Percentiles rank a stretch among this genome's conserved stretches.
Evolutionary conservation across 2,329 filamentous ascomycete species (phyloP).

Genomic region (Lachnellula hyalina): DNA sequence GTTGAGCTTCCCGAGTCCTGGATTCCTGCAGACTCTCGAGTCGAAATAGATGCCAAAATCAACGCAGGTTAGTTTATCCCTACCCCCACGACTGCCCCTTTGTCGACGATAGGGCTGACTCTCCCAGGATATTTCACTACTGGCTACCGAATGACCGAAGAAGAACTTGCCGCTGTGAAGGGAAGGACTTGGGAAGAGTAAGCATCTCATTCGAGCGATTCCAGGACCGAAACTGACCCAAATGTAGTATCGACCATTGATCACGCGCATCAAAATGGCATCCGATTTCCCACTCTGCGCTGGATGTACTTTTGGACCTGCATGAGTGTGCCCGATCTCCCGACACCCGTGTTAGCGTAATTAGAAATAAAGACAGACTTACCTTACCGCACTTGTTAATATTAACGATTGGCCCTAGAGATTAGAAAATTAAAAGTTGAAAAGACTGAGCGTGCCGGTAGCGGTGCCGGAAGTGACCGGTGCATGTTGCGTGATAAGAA

Average conservation of each 20-base stretch:
- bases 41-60: constrained; percentile 99
- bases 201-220: constrained; percentile 29
- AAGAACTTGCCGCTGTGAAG: constrained; percentile 79
- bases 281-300: neutral
- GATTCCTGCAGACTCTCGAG: constrained; percentile 89
- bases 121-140: constrained; percentile 69
- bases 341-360: constrained; percentile 1
- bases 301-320: constrained; percentile 2
- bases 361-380: neutral
- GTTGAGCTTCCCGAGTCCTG: constrained; percentile 89
- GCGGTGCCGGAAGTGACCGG: neutral
- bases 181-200: constrained; percentile 88
- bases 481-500: neutral
- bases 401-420: neutral
- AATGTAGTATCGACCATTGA: constrained; percentile 31
- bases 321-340: constrained; percentile 6
- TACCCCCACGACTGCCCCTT: constrained; percentile 1
- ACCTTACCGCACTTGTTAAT: neutral
- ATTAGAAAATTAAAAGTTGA: neutral
- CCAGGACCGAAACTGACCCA: constrained; percentile 21
- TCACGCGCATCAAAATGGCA: constrained; percentile 16
- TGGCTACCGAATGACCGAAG: constrained; percentile 81
- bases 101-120: constrained; percentile 29
- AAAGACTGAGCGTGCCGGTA: neutral
- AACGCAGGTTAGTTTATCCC: constrained; percentile 62